phyloP scores from a whole-genome alignment of 225 moss, liverwort and hornwort species.

The Physcomitrellopsis africana region DNA sequence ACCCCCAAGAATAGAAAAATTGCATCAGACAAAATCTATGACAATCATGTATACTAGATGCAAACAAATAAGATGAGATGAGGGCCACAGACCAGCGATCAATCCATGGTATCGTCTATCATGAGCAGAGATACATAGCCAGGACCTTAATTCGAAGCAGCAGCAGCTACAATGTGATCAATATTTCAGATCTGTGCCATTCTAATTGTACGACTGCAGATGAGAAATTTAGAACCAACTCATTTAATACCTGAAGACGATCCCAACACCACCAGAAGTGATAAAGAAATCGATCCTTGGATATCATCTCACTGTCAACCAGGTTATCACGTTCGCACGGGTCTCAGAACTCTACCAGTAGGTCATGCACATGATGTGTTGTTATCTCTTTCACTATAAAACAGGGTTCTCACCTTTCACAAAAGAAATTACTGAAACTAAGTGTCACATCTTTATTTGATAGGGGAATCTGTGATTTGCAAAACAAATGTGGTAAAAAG shows the following conservation, averaged over 20 bases:
- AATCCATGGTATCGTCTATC: background rate
- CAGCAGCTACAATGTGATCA: background rate
- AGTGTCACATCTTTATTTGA: too few species aligned
- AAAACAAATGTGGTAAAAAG: too few species aligned
- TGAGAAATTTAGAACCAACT: too few species aligned
- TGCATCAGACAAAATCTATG: constrained; percentile 22
- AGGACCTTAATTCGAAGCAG: background rate
- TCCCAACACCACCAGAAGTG: constrained; percentile 98
- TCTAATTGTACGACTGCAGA: too few species aligned
- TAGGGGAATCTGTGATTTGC: too few species aligned
- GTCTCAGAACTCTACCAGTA: constrained; percentile 20
- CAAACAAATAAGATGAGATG: constrained; percentile 21
- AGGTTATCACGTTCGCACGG: constrained; percentile 23
- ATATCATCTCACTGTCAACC: constrained; percentile 60
- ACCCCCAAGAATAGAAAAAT: constrained; percentile 21
- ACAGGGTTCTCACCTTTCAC: too few species aligned
- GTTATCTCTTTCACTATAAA: too few species aligned
- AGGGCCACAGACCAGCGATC: background rate
- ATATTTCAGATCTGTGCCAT: too few species aligned
- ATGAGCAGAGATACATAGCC: too few species aligned
- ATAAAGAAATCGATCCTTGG: constrained; percentile 68
- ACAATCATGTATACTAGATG: constrained; percentile 8
- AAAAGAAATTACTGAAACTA: too few species aligned
- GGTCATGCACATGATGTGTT: background rate
- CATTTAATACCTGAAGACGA: constrained; percentile 70